Base-by-base conservation (phyloP, 2,329 filamentous ascomycete genomes). In the Rhexocercosporidium sp. region DNA sequence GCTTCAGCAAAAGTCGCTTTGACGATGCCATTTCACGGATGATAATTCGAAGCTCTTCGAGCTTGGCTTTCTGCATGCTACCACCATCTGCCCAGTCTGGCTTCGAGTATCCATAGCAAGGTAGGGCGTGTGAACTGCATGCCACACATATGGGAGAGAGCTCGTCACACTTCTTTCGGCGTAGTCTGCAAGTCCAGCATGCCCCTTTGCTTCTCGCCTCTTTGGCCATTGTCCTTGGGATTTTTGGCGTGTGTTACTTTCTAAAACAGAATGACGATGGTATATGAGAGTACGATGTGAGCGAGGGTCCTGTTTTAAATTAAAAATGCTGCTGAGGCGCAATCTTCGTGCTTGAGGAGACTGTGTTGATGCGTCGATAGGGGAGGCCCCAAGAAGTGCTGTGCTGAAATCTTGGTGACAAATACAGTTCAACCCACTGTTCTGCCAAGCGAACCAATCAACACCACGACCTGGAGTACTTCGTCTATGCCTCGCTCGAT, bases 141-240 rank as follows among this genome's bases (percentile, higher is more conserved):
- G 56, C 22, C 1, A 44, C 12, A n/a, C 56, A 59, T 3, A n/a
- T 6, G 3, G 37, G 56, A 29, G 12, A 27, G 1, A 27, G 20
- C 22, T 59, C 56, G 29, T 59, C 56, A 29, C 56, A 59, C 22
- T 59, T 59, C 16, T 44, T 59, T 16, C 56, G 34, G 25, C 56
- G 56, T 29, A 59, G 22, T 44, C 39, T 59, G 39, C 56, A 59
- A 8, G 56, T 59, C 56, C 56, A 59, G 18, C 56, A 59, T 7
- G 56, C 56, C 14, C 56, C 56, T 59, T 59, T 59, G 56, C 56
- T 59, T n/a, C 56, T 41, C 7, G 56, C 56, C 25, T 59, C 56
- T 11, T 44, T 59, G 4, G 34, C 12, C 56, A 59, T 59, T n/a
- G n/a, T n/a, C n/a, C 6, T 20, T 37, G 29, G 4, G 9, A 14